Conservation (phyloP, 192 early-diverging fungal species). For the Powellomyces hirtus region DNA sequence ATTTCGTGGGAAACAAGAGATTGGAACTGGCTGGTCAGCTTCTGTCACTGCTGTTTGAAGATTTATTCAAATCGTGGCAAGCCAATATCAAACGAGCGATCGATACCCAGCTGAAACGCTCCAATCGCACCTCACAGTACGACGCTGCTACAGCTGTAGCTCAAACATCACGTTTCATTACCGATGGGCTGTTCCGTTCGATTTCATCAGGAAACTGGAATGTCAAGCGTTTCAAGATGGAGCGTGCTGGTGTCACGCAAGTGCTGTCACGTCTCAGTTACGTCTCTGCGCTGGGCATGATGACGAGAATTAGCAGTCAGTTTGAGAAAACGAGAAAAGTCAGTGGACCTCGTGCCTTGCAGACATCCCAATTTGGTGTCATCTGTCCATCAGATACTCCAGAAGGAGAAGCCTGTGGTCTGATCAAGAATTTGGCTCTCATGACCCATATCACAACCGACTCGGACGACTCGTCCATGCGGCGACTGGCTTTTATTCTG, state of each 20-base stretch:
- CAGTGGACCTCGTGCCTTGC: conserved; percentile 91
- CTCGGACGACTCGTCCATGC: conserved; percentile 78
- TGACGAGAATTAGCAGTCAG: conserved; percentile 94
- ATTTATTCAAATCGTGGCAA: conserved; percentile 94
- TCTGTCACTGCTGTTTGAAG: conserved; percentile 92
- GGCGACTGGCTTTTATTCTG: conserved; percentile 75
- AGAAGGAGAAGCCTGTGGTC: conserved; percentile 96
- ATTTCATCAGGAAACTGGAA: conserved; percentile 99
- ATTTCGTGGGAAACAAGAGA: conserved; percentile 98
- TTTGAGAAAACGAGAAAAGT: conserved; percentile 99
- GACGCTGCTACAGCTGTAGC: conserved; percentile 63
- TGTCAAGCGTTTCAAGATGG: conserved; percentile 99
- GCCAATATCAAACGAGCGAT: conserved; percentile 83
- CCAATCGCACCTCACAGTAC: conserved; percentile 82
- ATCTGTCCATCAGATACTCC: conserved; percentile 96
- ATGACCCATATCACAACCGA: conserved; percentile 99
- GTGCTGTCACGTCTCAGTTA: conserved; percentile 90
- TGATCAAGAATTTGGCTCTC: conserved; percentile 95
- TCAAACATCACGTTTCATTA: conserved; percentile 69
- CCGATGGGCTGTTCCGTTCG: conserved; percentile 84
- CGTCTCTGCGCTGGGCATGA: conserved; percentile 94
- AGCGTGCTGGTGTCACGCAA: conserved; percentile 95
- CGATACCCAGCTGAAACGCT: conserved; percentile 86
- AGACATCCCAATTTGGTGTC: conserved; percentile 98
- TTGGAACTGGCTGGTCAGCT: conserved; percentile 96